phyloP scores from a whole-genome alignment of 1,139 yeast species.

The Protomyces gravidus region DNA sequence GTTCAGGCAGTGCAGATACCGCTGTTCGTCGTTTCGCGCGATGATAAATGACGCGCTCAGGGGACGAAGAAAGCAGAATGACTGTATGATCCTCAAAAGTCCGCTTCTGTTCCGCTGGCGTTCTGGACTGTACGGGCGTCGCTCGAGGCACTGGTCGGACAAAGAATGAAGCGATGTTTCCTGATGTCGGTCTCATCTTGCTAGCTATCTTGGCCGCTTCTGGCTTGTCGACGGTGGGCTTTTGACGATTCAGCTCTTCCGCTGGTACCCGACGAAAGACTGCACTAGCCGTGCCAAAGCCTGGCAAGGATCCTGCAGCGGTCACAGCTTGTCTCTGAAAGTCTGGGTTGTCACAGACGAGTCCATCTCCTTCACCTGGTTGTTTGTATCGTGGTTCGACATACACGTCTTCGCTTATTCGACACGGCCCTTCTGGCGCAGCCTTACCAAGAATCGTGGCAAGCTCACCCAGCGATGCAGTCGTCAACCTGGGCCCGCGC shows the following conservation, averaged over 20 bases:
- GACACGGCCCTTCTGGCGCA: neutral
- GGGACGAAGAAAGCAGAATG: constrained; percentile 15
- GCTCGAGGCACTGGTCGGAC: neutral
- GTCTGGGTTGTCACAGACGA: neutral
- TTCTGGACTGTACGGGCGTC: neutral
- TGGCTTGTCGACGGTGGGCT: neutral
- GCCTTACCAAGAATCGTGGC: constrained; percentile 2
- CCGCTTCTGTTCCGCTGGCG: neutral
- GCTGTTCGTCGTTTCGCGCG: constrained; percentile 5
- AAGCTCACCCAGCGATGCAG: constrained; percentile 3
- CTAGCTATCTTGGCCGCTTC: neutral
- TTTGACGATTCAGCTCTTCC: neutral
- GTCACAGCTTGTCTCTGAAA: neutral
- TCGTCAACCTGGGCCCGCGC: constrained; percentile 12
- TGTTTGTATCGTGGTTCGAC: neutral
- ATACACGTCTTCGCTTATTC: constrained; percentile 3
- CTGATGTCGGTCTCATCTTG: neutral
- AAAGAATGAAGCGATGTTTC: constrained; percentile 8
- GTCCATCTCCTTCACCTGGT: constrained; percentile 1
- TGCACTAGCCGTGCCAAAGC: constrained; percentile 10
- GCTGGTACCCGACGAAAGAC: constrained; percentile 1
- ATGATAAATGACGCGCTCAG: constrained; percentile 4
- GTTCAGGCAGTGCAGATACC: neutral
- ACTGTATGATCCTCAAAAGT: constrained; percentile 11
- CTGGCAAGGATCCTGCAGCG: neutral